Base-by-base conservation (phyloP, 352 stramenopile genomes). In the Pythium aphanidermatum region DNA sequence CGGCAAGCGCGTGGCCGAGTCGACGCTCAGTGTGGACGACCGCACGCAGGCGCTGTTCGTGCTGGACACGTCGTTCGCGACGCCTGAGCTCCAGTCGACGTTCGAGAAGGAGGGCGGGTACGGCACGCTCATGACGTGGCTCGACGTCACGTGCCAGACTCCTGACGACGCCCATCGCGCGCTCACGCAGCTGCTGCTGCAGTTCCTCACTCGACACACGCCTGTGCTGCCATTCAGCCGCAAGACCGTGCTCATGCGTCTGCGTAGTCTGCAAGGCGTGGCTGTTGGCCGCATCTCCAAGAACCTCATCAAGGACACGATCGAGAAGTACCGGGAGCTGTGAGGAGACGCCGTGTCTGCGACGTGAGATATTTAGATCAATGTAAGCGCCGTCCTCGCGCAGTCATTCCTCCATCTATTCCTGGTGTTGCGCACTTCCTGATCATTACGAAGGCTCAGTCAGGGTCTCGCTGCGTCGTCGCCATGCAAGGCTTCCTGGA, bases 81-180 rank as follows among this genome's bases (percentile, higher is more conserved):
- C 41, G 19, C 27, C 49, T 4, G 58, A 68, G 16, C 52, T 71
- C 21, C 42, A 60, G 5, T 57, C 51, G 9, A 35, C 49, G 7
- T 91, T 91, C 39, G 78, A 91, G 49, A 55, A 66, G 34, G 58
- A 65, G 26, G 51, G 65, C 17, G 78, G 78, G 40, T 88, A 83
- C 46, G 67, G 68, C 2, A 36, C 77, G 39, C 41, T 91, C 14
- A 46, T 70, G 10, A 60, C 79, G 13, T 91, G 78, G 78, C 70
- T 86, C 25, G 63, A 70, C 0, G 14, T 55, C 12, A 44, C 47
- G 23, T 83, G 75, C 44, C 60, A 54, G 31, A 79, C 77, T 39
- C 41, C 40, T 9, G 77, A 87, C 56, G 72, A 84, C 11, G 35
- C 42, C n/a, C 64, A 60, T 38, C 68, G 60, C n/a, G 41, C 44